Evolutionary conservation across 176 grass and related monocot species (phyloP).

Genomic region (Zoysia japonica): DNA sequence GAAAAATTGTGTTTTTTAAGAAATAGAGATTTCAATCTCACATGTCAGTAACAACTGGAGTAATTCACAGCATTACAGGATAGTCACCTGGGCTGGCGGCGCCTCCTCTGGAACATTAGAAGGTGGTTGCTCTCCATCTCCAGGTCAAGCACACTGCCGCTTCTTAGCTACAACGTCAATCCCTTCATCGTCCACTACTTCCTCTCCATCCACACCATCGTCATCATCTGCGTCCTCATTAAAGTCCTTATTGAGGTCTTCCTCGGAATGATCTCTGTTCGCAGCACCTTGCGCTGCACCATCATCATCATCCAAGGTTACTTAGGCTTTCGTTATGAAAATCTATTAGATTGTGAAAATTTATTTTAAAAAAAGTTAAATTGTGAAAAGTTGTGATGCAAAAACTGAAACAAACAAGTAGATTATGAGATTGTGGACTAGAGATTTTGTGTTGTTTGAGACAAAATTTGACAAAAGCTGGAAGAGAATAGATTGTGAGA

Average conservation of each 20-base stretch:
- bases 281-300: conserved; percentile 2
- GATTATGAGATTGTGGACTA: no score
- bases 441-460: no score
- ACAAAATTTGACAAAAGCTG: no score
- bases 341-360: no score
- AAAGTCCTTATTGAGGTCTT: conserved; percentile 11
- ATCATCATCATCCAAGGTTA: conserved; percentile 26
- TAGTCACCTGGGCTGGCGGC: not conserved
- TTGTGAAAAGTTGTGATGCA: no score
- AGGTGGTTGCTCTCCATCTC: conserved; percentile 15
- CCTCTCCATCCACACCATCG: conserved; percentile 4
- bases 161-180: conserved; percentile 30
- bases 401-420: no score
- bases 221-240: conserved; percentile 34
- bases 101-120: conserved; percentile 21
- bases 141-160: conserved; percentile 53
- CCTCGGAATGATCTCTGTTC: not conserved
- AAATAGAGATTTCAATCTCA: no score
- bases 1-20: no score
- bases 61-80: no score
- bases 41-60: no score
- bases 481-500: no score
- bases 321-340: not conserved
- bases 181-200: conserved; percentile 35
- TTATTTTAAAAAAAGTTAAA: no score